Conservation (phyloP, 208 protist species). For the Angomonas ambiguus region DNA sequence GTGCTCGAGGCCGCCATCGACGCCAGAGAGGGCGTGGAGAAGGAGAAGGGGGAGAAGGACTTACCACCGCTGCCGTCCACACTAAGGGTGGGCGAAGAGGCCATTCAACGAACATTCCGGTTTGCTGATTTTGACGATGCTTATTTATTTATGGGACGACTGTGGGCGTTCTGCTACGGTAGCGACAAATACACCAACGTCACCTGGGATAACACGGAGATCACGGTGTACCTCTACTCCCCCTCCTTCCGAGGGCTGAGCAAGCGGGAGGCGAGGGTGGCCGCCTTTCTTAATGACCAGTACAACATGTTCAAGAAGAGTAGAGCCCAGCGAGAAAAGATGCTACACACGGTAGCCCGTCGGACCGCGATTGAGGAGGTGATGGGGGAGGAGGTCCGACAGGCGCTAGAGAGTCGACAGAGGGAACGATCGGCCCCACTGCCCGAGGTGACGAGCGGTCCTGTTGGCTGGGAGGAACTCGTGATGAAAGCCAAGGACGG, state of each 20-base stretch:
- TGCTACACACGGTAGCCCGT: constrained; percentile 27
- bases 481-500: no score
- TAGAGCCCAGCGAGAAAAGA: constrained; percentile 43
- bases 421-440: constrained; percentile 33
- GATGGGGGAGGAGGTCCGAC: constrained; percentile 31
- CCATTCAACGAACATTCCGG: constrained; percentile 63
- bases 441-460: constrained; percentile 29
- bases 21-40: background rate
- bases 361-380: constrained; percentile 39
- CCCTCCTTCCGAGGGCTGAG: constrained; percentile 74
- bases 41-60: background rate
- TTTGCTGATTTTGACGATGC: constrained; percentile 60
- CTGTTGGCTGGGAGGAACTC: constrained; percentile 32
- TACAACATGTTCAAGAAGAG: constrained; percentile 84
- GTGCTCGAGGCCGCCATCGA: background rate
- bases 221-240: constrained; percentile 83
- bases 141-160: constrained; percentile 77
- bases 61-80: constrained; percentile 19
- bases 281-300: constrained; percentile 83
- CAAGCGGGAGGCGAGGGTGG: constrained; percentile 73
- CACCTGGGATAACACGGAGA: constrained; percentile 41
- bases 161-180: constrained; percentile 84
- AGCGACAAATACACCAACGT: constrained; percentile 79
- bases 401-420: constrained; percentile 31
- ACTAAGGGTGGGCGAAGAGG: constrained; percentile 47